phyloP scores from a whole-genome alignment of 1,284 basidiomycete genomes.

The Phlebopus sp. region DNA sequence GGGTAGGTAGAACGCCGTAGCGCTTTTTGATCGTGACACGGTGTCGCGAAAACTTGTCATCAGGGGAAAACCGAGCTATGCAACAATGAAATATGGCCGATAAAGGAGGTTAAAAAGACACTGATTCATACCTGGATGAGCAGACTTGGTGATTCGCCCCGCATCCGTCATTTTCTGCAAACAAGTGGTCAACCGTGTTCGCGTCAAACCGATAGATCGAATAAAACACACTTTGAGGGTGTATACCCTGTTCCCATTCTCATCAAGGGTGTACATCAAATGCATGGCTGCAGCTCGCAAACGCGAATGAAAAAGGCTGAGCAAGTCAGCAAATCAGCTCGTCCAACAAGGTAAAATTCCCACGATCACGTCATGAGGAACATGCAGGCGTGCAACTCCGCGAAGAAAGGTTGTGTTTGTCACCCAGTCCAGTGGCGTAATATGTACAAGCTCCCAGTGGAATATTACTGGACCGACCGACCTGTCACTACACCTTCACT shows the following conservation, averaged over 20 bases:
- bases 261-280: constrained; percentile 90
- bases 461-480: not conserved
- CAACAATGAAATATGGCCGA: constrained; percentile 8
- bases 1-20: constrained; percentile 81
- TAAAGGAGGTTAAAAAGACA: constrained; percentile 16
- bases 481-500: no score
- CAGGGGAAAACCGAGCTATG: constrained; percentile 90
- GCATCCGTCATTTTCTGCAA: constrained; percentile 76
- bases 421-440: not conserved
- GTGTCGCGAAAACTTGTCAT: constrained; percentile 97
- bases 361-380: constrained; percentile 1
- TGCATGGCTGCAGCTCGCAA: constrained; percentile 59
- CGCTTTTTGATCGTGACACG: constrained; percentile 94
- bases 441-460: not conserved
- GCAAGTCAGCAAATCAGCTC: no score
- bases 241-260: constrained; percentile 78
- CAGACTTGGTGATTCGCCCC: constrained; percentile 87
- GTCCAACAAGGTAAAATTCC: constrained; percentile 1
- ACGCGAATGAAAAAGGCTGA: no score
- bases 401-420: not conserved
- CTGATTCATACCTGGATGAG: constrained; percentile 78
- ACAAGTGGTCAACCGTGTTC: constrained; percentile 7
- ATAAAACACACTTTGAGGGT: constrained; percentile 80
- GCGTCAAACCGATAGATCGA: not conserved
- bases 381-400: not conserved